Conservation (phyloP, 169 alveolate species). For the Toxoplasma gondii region DNA sequence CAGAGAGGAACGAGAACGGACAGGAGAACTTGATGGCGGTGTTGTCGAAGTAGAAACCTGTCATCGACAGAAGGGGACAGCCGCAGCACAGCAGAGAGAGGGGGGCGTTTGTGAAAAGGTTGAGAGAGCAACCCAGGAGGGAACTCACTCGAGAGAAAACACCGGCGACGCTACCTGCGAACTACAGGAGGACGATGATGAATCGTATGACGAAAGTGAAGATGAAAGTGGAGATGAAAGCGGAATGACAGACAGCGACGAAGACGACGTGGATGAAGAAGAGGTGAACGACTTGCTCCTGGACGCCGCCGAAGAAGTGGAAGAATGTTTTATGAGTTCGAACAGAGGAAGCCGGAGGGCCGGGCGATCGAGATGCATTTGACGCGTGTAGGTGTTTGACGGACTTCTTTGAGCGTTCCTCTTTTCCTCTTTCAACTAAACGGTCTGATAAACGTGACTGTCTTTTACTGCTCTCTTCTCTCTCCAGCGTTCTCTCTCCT, state of each 20-base stretch:
- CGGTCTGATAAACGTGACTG: not conserved
- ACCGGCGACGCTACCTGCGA: not conserved
- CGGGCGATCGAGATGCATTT: not conserved
- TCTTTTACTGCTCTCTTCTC: not conserved
- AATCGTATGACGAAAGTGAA: not conserved
- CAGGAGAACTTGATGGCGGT: not conserved
- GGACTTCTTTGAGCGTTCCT: not conserved
- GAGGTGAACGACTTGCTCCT: not conserved
- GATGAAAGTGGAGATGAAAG: not conserved
- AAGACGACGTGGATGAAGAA: slow-evolving; percentile 8
- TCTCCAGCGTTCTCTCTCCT: not conserved
- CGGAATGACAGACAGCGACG: not conserved
- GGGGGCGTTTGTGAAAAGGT: not conserved
- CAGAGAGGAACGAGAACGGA: not conserved
- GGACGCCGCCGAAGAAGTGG: not conserved
- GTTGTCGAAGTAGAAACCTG: not conserved
- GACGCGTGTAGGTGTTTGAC: too few species aligned
- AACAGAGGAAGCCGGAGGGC: not conserved
- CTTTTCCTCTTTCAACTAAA: not conserved
- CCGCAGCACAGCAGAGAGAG: not conserved
- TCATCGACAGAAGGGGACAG: not conserved
- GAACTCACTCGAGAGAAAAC: not conserved
- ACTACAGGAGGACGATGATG: slow-evolving; percentile 1
- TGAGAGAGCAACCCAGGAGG: not conserved
- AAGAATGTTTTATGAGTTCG: not conserved